phyloP scores from a whole-genome alignment of 2,329 filamentous ascomycete species.

The Onygenales sp. region DNA sequence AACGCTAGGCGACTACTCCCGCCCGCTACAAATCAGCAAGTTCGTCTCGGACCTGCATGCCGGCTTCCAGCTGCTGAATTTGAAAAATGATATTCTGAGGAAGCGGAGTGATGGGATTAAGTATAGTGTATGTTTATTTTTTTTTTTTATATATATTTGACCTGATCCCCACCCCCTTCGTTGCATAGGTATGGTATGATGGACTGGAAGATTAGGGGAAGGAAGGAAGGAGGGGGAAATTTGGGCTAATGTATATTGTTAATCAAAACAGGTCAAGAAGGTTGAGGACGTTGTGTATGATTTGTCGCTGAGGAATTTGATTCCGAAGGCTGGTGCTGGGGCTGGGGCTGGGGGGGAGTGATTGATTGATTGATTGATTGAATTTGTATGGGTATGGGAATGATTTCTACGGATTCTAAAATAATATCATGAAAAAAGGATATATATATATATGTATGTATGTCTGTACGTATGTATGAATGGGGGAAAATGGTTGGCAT shows the following conservation, averaged over 20 bases:
- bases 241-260: not conserved
- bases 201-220: too few species aligned
- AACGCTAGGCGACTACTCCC: slow-evolving; percentile 75
- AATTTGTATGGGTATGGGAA: too few species aligned
- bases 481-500: too few species aligned
- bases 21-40: slow-evolving; percentile 76
- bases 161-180: not conserved
- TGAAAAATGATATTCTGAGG: slow-evolving; percentile 89
- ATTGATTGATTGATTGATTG: not conserved
- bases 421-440: not conserved
- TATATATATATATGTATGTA: not conserved
- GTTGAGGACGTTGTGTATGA: slow-evolving; percentile 98
- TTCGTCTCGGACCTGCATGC: slow-evolving; percentile 95
- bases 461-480: too few species aligned
- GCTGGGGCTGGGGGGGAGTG: not conserved
- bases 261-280: slow-evolving; percentile 62
- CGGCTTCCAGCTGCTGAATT: slow-evolving; percentile 91
- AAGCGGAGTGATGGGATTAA: slow-evolving; percentile 89
- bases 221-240: too few species aligned
- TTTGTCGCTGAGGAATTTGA: slow-evolving; percentile 72
- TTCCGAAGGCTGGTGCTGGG: slow-evolving; percentile 41
- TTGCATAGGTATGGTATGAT: too few species aligned
- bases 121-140: slow-evolving; percentile 53
- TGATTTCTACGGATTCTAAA: too few species aligned
- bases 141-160: not conserved